Conservation (phyloP, 1,139 yeast species). For the Pichiaceae sp. region DNA sequence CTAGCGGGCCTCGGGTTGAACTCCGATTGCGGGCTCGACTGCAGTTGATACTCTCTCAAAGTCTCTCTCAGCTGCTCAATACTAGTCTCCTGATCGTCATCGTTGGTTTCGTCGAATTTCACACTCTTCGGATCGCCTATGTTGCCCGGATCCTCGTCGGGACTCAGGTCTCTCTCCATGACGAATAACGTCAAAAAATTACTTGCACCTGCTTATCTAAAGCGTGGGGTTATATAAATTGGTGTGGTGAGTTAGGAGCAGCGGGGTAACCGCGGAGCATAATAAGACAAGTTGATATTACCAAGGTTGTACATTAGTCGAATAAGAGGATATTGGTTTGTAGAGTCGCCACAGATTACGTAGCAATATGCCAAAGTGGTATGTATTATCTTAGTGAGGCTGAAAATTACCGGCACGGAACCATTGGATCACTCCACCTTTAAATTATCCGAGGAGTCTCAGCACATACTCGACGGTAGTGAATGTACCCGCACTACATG, state of each 20-base stretch:
- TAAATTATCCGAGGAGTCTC: constrained; percentile 36
- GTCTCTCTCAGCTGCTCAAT: background rate
- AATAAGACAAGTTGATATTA: too few relatives aligned
- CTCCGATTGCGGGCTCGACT: constrained; percentile 18
- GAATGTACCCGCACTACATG: constrained; percentile 71
- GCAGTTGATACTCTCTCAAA: background rate
- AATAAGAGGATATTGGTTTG: too few relatives aligned
- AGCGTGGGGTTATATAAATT: too few relatives aligned
- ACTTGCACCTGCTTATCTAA: too few relatives aligned
- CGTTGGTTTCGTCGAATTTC: background rate
- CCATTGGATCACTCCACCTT: background rate
- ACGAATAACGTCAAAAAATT: too few relatives aligned
- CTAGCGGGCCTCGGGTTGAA: constrained; percentile 64
- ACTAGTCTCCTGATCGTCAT: background rate
- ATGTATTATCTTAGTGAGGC: too few relatives aligned
- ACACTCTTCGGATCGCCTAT: background rate
- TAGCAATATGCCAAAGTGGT: too few relatives aligned
- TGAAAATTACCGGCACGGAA: too few relatives aligned
- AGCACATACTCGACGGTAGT: constrained; percentile 69
- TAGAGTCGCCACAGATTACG: too few relatives aligned
- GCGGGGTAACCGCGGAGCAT: too few relatives aligned
- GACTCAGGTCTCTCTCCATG: background rate
- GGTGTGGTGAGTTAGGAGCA: too few relatives aligned
- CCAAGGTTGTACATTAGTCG: too few relatives aligned
- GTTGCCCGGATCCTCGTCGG: background rate